Base-by-base conservation (phyloP, 2,329 filamentous ascomycete genomes). In the Claviceps citrina region DNA sequence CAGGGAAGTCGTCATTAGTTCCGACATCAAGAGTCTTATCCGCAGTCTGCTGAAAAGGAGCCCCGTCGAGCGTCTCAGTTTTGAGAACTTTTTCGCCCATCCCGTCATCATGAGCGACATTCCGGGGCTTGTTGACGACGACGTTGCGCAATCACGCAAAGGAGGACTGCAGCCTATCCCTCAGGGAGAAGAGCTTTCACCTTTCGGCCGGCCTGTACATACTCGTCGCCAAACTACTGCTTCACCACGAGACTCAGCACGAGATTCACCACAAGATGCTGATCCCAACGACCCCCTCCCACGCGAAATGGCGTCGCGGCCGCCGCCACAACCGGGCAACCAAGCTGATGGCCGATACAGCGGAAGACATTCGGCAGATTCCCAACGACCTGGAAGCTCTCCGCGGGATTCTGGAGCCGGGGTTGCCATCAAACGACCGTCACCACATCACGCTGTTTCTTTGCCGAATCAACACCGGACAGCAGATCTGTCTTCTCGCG, bases 21-120 rank as follows among this genome's bases (percentile, higher is more conserved):
- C 78, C 36, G 80, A 82, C 8, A 76, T 95, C 63, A 94, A 93
- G 59, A 68, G 71, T 18, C 65, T 95, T 15, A 86, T 95, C 43
- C 76, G 84, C 32, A 71, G 71, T 30, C 68, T 98, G 13, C 65
- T 98, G 46, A 95, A 89, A 64, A 77, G 84, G 43, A 89, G 79
- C 44, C 85, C 91, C 0, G 76, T 84, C 5, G 84, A 94, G 57
- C 73, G 91, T 43, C 72, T 94, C 57, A 82, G 76, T 41, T 96
- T 95, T 50, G 78, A 84, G 38, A 76, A 81, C 46, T 91, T 95
- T 56, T 96, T 96, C 60, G 66, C 64, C 13, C 78, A 89, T 53
- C 62, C 70, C 24, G 77, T 91, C 24, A 74, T 94, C 39, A 74
- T 72, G 10, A 72, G 71, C 16, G 72, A 78, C 3, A 95, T 95